Base-by-base conservation (phyloP, 2,329 filamentous ascomycete species). In the Neopestalotiopsis rosae region DNA sequence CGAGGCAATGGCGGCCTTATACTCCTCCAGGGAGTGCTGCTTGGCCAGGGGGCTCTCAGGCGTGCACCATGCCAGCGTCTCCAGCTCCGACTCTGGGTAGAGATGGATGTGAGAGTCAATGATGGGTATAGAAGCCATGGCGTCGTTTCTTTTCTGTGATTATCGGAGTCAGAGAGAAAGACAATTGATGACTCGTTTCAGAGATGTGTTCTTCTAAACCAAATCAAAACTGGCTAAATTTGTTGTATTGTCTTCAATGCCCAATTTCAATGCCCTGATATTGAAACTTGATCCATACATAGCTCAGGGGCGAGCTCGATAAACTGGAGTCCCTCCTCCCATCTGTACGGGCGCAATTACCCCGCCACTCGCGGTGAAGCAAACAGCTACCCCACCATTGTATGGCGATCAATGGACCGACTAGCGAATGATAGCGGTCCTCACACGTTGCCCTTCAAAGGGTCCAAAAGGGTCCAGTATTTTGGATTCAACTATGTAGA, bases 31-130 rank as follows among this genome's bases (percentile, higher is more conserved):
- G 1, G 91, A 91, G 79, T 90, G 89, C 72, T 90, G 89, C 65
- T 86, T 86, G 64, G 88, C 85, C 65, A 97, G 84, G 4, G 89
- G 85, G 76, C 86, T 81, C 61, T 85, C 82, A 5, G 88, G 82
- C 3, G 80, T 86, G 81, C 89, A 88, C 94, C 94, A 97, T 69
- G 88, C 82, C 71, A 97, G 88, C 52, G 88, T 87, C 67, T 86
- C 77, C 66, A 92, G 77, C 75, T 95, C 92, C 66, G 88, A 87
- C 61, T 84, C 80, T 59, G 94, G 92, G 84, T 90, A 97, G 76
- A 98, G 90, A 83, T 98, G 95, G 81, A 98, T 92, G 84, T 98
- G 95, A 52, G 94, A 92, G 84, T 98, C 95, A 80, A 98, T 89
- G 77, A 97, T 91, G 75, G 86, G 88, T 79, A 86, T 81, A 49